Evolutionary conservation across 1,284 basidiomycete species (phyloP).

Genomic region (Flammula alnicola): DNA sequence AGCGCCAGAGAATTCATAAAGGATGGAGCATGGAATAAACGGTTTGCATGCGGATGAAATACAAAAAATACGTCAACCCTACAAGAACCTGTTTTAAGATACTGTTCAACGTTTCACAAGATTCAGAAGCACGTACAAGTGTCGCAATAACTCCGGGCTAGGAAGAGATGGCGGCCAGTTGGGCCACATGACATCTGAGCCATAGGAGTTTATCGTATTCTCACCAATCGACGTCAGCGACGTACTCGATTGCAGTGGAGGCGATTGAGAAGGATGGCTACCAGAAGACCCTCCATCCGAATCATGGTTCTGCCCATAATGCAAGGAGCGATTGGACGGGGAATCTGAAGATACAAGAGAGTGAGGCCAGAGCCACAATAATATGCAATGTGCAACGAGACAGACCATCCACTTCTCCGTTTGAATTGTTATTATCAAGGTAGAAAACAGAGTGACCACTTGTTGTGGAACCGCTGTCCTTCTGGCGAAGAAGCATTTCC

Average conservation of each 20-base stretch:
- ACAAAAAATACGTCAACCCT: conserved; percentile 77
- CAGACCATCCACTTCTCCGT: conserved; percentile 8
- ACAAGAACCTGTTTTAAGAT: conserved; percentile 11
- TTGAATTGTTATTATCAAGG: conserved; percentile 4
- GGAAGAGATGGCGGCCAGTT: conserved; percentile 71
- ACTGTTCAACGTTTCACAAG: conserved; percentile 4
- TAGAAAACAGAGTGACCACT: background rate
- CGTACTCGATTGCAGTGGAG: conserved; percentile 22
- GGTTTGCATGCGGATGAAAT: conserved; percentile 70
- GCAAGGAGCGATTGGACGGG: conserved; percentile 3
- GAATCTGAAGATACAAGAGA: conserved; percentile 4
- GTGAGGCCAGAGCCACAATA: too few relatives aligned
- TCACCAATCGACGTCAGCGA: conserved; percentile 21
- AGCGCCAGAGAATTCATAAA: conserved; percentile 70
- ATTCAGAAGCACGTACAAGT: conserved; percentile 52
- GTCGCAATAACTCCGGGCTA: conserved; percentile 58
- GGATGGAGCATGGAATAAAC: conserved; percentile 64
- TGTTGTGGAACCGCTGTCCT: conserved; percentile 37
- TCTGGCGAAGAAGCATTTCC: conserved; percentile 53
- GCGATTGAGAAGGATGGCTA: conserved; percentile 29
- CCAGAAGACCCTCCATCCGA: conserved; percentile 16
- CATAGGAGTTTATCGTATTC: conserved; percentile 22
- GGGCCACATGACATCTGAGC: conserved; percentile 53
- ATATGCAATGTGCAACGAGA: background rate
- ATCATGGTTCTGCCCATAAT: conserved; percentile 10